These are phyloP conservation scores for Nephelium lappaceum DNA, from an alignment of 345 rosid species.

Conservation along the genomic window DNA sequence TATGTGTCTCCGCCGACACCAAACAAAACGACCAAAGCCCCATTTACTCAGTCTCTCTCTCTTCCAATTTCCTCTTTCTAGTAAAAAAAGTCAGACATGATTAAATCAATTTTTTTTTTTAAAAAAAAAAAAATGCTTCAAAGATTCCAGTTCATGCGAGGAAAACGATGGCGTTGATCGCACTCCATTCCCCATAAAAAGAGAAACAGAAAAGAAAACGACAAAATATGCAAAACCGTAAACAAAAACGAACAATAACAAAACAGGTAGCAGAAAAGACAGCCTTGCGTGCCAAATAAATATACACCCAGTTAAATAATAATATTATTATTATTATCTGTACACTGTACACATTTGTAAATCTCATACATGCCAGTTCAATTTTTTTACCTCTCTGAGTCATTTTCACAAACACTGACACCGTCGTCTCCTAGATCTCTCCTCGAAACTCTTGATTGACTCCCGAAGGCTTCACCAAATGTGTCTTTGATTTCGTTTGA, in stretches of 20 bases:
- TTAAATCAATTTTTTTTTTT: background rate
- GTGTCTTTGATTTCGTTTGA: background rate
- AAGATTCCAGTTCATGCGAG: conserved; percentile 41
- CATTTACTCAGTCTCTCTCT: background rate
- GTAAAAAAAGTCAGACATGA: conserved; percentile 10
- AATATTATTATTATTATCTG: too few species aligned
- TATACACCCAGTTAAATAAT: background rate
- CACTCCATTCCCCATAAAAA: conserved; percentile 44
- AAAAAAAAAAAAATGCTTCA: conserved; percentile 11
- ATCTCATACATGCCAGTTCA: conserved; percentile 33
- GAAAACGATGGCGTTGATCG: conserved; percentile 46
- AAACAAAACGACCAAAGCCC: background rate
- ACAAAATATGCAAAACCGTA: background rate
- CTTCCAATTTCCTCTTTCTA: background rate
- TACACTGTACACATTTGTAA: too few species aligned
- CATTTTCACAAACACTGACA: conserved; percentile 37
- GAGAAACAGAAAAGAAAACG: background rate
- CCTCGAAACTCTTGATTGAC: conserved; percentile 23
- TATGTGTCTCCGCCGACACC: conserved; percentile 46
- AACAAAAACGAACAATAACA: conserved; percentile 15
- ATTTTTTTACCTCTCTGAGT: conserved; percentile 19
- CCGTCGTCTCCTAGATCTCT: conserved; percentile 36
- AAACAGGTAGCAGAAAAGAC: conserved; percentile 25
- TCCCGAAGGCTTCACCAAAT: conserved; percentile 16
- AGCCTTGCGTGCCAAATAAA: conserved; percentile 19